Percentiles rank a stretch among this genome's conserved stretches.
Conservation (phyloP, 495 filamentous ascomycete species). For the Hyaloscypha variabilis region DNA sequence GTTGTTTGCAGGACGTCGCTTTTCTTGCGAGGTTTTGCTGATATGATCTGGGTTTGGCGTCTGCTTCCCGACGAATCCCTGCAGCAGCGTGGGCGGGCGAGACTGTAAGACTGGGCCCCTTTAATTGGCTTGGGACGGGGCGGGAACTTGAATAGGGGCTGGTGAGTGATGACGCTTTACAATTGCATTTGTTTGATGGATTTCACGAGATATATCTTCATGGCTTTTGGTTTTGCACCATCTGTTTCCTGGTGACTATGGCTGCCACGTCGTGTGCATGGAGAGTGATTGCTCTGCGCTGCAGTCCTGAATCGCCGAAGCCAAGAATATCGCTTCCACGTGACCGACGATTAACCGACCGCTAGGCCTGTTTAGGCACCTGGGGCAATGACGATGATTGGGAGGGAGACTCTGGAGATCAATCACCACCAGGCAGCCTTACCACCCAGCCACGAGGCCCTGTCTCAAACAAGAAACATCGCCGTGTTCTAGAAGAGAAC, state of each 20-base stretch:
- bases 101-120: neutral
- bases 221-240: neutral
- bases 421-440: neutral
- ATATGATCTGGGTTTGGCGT: conserved; percentile 19
- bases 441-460: neutral
- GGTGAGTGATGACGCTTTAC: neutral
- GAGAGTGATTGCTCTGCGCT: neutral
- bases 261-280: conserved; percentile 20
- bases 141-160: neutral
- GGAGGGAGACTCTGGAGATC: neutral
- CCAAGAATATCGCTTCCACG: neutral
- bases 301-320: neutral
- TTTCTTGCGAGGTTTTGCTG: conserved; percentile 17
- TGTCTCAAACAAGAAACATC: neutral
- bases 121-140: neutral
- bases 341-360: neutral
- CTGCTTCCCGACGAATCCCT: conserved; percentile 13
- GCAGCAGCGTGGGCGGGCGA: neutral
- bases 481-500: neutral
- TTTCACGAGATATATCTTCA: neutral
- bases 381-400: conserved; percentile 1
- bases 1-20: conserved; percentile 11
- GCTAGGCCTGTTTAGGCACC: neutral
- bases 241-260: neutral
- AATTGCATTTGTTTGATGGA: neutral